phyloP scores from a whole-genome alignment of 2,329 filamentous ascomycete species.

The Diaporthe caulivora region DNA sequence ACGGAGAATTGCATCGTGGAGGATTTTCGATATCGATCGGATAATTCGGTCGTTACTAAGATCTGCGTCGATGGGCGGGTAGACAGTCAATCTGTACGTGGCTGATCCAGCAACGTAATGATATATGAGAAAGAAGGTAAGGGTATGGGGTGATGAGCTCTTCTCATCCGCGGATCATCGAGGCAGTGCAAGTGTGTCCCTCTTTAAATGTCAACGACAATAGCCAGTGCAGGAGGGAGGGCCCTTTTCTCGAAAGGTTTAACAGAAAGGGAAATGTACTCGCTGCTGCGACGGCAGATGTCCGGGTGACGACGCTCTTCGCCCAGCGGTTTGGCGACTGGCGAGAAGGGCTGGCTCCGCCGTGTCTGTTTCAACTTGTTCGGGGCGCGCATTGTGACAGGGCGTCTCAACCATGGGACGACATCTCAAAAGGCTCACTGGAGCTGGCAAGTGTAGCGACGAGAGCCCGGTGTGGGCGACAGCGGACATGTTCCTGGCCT shows the following conservation, averaged over 20 bases:
- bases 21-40: slow-evolving; percentile 15
- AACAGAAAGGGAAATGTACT: slow-evolving; percentile 17
- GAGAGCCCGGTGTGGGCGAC: slow-evolving; percentile 11
- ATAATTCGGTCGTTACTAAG: neutral
- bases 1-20: slow-evolving; percentile 36
- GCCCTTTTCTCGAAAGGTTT: neutral
- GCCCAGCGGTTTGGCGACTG: slow-evolving; percentile 6
- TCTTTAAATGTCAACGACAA: slow-evolving; percentile 11
- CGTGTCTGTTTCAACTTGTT: slow-evolving; percentile 25
- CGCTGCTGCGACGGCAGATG: slow-evolving; percentile 4
- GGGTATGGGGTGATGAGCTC: slow-evolving; percentile 16
- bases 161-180: neutral
- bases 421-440: slow-evolving; percentile 24
- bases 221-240: neutral
- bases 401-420: slow-evolving; percentile 37
- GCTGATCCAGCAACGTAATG: slow-evolving; percentile 32
- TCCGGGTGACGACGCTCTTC: neutral
- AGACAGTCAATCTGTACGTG: slow-evolving; percentile 7
- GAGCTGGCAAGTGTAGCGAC: slow-evolving; percentile 15
- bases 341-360: slow-evolving; percentile 24
- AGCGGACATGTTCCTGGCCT: slow-evolving; percentile 1
- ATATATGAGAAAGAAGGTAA: neutral
- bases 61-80: neutral
- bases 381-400: slow-evolving; percentile 12
- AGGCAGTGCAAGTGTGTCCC: slow-evolving; percentile 14